Evolutionary conservation across 208 protist species (phyloP), one percentile per base, ranked within the genome.

Genomic region (Hexamita inflata): DNA sequence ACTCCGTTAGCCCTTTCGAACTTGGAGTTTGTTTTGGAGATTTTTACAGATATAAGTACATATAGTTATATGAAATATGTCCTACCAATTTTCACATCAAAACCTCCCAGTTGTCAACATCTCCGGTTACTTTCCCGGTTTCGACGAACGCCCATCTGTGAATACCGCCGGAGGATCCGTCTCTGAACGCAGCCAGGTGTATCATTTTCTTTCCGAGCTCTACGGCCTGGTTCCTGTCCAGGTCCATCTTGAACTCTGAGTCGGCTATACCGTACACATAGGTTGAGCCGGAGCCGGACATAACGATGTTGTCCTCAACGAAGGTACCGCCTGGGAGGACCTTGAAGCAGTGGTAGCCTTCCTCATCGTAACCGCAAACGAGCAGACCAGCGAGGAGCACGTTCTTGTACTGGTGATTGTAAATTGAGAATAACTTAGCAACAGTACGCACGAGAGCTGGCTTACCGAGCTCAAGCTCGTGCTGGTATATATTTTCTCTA

Each of bases 281-380:
- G 26, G 34, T 30, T 13, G 24, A 15, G 15, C 60, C 60, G 15
- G 60, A 66, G 60, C 60, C 60, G 30, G 60, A 66, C 13, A 66
- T 66, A 38, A 30, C 60, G 60, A 38, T 38, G 34, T 66, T 30
- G 15, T n/a, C 26, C 60, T 66, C 60, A 38, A 66, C 13, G 13
- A 66, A 15, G 30, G 60, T 38, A 19, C 60, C 60, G 19, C 60
- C 60, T 40, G 34, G 15, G 24, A 66, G 15, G 15, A 34, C 15
- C 15, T 66, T 66, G 60, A 66, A 38, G 60, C 60, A 66, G 34
- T 66, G 60, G 34, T 38, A 66, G 24, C 60, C 60, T 38, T 15
- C 34, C 24, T 66, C 30, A 30, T 66, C 60, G 13, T 38, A 15
- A 30, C 60, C 60, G 13, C 60, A 15, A 38, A 66, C 24, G 30